phyloP scores from a whole-genome alignment of 1,284 basidiomycete species.

The Cryptococcus neoformans region DNA sequence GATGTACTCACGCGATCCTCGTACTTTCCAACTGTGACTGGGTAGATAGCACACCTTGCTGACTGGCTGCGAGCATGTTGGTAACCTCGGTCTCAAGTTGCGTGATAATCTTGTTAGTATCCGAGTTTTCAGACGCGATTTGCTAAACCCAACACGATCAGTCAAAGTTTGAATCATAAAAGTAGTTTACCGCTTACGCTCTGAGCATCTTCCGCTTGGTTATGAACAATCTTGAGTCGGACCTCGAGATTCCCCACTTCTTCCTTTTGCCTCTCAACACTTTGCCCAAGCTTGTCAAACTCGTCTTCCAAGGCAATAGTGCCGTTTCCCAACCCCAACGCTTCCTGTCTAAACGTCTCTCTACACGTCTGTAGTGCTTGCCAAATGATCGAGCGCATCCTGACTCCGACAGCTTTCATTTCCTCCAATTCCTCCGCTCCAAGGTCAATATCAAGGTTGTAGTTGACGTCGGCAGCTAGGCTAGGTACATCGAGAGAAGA shows the following conservation, averaged over 20 bases:
- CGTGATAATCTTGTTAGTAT: slow-evolving; percentile 31
- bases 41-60: slow-evolving; percentile 34
- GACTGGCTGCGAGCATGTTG: slow-evolving; percentile 33
- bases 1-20: slow-evolving; percentile 35
- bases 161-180: background rate
- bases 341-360: slow-evolving; percentile 64
- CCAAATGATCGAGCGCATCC: slow-evolving; percentile 65
- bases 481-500: slow-evolving; percentile 9
- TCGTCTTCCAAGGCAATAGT: slow-evolving; percentile 73
- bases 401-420: slow-evolving; percentile 59
- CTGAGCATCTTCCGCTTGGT: slow-evolving; percentile 72
- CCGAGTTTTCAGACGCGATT: slow-evolving; percentile 29
- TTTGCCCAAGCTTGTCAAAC: slow-evolving; percentile 60
- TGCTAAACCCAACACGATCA: slow-evolving; percentile 23
- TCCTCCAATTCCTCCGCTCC: slow-evolving; percentile 64
- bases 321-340: slow-evolving; percentile 66
- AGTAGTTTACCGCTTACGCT: slow-evolving; percentile 55
- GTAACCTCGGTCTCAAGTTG: slow-evolving; percentile 38
- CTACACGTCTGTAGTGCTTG: slow-evolving; percentile 67
- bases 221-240: slow-evolving; percentile 45
- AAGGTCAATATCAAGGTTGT: slow-evolving; percentile 70
- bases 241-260: slow-evolving; percentile 65
- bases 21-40: slow-evolving; percentile 40
- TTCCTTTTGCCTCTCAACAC: slow-evolving; percentile 54
- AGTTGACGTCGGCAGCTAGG: slow-evolving; percentile 61